Evolutionary conservation across 1,139 yeast species (phyloP).

Genomic region (Geotrichum europaeum): DNA sequence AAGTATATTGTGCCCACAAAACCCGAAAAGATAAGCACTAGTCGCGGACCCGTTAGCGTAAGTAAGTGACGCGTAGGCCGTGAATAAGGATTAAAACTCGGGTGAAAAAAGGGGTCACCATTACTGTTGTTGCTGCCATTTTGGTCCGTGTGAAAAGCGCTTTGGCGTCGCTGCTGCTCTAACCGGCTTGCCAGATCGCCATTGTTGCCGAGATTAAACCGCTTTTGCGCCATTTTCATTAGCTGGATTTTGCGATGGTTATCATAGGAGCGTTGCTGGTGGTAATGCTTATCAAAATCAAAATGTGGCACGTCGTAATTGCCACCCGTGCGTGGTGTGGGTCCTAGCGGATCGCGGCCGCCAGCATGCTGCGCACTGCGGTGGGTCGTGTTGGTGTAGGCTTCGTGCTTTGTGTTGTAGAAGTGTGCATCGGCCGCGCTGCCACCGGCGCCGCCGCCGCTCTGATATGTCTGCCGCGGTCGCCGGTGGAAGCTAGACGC

Average conservation of each 20-base stretch:
- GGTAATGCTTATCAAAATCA: conserved; percentile 58
- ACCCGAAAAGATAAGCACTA: conserved; percentile 1
- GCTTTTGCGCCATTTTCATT: conserved; percentile 5
- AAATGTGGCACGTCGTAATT: conserved; percentile 73
- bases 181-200: not conserved
- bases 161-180: not conserved
- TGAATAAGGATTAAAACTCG: conserved; percentile 1
- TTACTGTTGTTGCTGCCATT: not conserved
- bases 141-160: not conserved
- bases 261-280: conserved; percentile 59
- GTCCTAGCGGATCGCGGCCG: conserved; percentile 25
- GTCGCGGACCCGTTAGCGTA: conserved; percentile 10
- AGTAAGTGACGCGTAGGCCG: conserved; percentile 3
- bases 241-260: conserved; percentile 31
- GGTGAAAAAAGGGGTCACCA: not conserved
- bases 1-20: conserved; percentile 2
- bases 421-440: conserved; percentile 4
- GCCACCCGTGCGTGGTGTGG: conserved; percentile 33
- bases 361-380: conserved; percentile 25
- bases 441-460: not conserved
- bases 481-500: conserved; percentile 9
- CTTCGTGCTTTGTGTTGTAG: conserved; percentile 9
- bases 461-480: not conserved
- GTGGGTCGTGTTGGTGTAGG: conserved; percentile 13
- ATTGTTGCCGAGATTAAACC: not conserved